Percentiles rank a stretch among this genome's conserved stretches.
Evolutionary conservation across 768 basidiomycete species (phyloP).

Genomic region (Tubosaeta sp.): DNA sequence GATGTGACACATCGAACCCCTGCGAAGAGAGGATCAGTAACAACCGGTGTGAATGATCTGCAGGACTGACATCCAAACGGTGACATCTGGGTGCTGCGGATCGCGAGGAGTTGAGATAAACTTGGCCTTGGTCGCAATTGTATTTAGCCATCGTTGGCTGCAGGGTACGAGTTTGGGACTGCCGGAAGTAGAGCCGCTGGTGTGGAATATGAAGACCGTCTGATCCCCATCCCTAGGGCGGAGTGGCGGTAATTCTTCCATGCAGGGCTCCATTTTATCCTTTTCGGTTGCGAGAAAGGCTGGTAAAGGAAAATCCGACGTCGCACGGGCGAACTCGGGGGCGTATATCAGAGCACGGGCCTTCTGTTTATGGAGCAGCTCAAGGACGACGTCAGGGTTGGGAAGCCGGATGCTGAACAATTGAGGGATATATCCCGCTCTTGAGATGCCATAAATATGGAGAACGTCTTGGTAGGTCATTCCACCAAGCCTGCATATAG

Average conservation of each 20-base stretch:
- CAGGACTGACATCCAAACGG: slow-evolving; percentile 62
- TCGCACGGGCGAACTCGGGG: slow-evolving; percentile 45
- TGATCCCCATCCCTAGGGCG: slow-evolving; percentile 37
- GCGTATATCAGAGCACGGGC: slow-evolving; percentile 67
- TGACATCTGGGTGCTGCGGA: slow-evolving; percentile 58
- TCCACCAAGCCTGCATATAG: slow-evolving; percentile 57
- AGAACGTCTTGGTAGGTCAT: slow-evolving; percentile 68
- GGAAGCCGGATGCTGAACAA: slow-evolving; percentile 76
- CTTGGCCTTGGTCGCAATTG: slow-evolving; percentile 58
- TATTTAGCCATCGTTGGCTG: slow-evolving; percentile 60
- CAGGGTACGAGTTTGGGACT: slow-evolving; percentile 76
- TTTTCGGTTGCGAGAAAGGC: slow-evolving; percentile 42
- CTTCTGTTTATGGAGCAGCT: slow-evolving; percentile 58
- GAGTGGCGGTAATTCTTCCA: slow-evolving; percentile 42
- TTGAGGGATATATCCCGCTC: slow-evolving; percentile 76
- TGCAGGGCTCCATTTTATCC: slow-evolving; percentile 34
- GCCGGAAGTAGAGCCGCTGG: slow-evolving; percentile 80
- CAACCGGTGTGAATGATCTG: slow-evolving; percentile 14
- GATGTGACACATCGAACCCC: slow-evolving; percentile 84
- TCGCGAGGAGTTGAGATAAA: slow-evolving; percentile 47
- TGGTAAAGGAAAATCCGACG: slow-evolving; percentile 45
- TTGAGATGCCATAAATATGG: slow-evolving; percentile 69
- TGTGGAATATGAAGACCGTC: slow-evolving; percentile 68
- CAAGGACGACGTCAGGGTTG: slow-evolving; percentile 65
- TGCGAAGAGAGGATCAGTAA: slow-evolving; percentile 38